Evolutionary conservation across 768 basidiomycete genomes (phyloP).

Genomic region (Podaxis mareebaensis): DNA sequence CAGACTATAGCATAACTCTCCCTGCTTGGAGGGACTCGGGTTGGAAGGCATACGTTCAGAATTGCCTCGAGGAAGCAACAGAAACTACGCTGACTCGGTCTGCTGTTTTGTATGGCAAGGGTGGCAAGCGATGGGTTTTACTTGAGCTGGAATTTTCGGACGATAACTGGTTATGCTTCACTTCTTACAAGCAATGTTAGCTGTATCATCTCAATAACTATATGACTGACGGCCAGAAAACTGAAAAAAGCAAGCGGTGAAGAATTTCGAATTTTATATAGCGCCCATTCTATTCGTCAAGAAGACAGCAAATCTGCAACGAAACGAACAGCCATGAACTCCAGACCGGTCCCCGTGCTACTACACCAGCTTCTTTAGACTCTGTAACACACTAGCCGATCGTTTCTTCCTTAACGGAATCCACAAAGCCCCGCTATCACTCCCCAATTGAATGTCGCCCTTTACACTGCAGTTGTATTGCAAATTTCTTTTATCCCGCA

Average conservation of each 20-base stretch:
- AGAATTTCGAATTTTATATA: no score
- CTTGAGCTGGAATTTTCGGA: background rate
- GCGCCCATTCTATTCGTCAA: no score
- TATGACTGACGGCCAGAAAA: no score
- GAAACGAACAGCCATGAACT: no score
- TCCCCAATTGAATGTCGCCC: conserved; percentile 27
- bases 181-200: background rate
- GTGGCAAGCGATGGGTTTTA: background rate
- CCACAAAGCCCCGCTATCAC: conserved; percentile 67
- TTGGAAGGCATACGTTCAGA: no score
- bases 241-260: no score
- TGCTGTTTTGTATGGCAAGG: background rate
- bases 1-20: no score
- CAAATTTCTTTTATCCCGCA: no score
- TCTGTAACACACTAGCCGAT: conserved; percentile 46
- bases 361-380: background rate
- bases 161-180: background rate
- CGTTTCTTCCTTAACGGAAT: conserved; percentile 83
- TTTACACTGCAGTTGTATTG: no score
- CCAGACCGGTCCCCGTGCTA: background rate
- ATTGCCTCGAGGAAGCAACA: no score
- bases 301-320: no score
- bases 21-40: no score
- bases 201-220: background rate
- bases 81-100: background rate